A percentile compares a stretch with the other conserved stretches of the same genome.
phyloP scores from a whole-genome alignment of 495 filamentous ascomycete species.

The Penicillium maclennaniae region DNA sequence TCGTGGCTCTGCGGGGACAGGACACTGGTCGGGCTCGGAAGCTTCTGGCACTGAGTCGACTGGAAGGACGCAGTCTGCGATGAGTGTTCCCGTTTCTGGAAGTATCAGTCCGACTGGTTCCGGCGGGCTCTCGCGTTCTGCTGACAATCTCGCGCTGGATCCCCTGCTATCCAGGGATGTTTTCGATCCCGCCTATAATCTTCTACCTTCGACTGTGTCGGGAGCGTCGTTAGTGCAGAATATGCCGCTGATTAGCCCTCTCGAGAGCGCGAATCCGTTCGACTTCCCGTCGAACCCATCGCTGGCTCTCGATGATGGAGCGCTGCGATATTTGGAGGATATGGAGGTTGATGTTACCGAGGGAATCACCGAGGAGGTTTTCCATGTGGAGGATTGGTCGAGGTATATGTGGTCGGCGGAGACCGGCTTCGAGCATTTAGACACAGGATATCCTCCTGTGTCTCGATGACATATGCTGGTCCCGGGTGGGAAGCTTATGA shows the following conservation, averaged over 20 bases:
- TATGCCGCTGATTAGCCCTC: slow-evolving; percentile 18
- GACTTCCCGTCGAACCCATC: slow-evolving; percentile 23
- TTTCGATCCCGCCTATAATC: slow-evolving; percentile 22
- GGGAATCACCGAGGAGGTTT: slow-evolving; percentile 18
- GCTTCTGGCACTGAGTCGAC: slow-evolving; percentile 12
- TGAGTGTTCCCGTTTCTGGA: background rate
- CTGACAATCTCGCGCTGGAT: slow-evolving; percentile 8
- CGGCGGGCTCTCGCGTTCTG: slow-evolving; percentile 6
- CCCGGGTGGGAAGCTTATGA: slow-evolving; percentile 2
- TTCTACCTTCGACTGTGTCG: slow-evolving; percentile 9
- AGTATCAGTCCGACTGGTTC: background rate
- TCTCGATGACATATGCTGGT: slow-evolving; percentile 18
- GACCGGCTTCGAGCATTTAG: slow-evolving; percentile 27
- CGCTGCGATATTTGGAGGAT: slow-evolving; percentile 18
- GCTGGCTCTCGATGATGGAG: slow-evolving; percentile 12
- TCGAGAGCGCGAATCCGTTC: slow-evolving; percentile 20
- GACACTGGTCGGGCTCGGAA: slow-evolving; percentile 25
- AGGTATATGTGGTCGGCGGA: slow-evolving; percentile 31
- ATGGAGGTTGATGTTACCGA: slow-evolving; percentile 25
- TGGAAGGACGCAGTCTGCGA: background rate
- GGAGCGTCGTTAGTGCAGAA: slow-evolving; percentile 6
- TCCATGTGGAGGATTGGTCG: slow-evolving; percentile 30
- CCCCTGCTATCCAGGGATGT: slow-evolving; percentile 7
- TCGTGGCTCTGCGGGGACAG: slow-evolving; percentile 1
- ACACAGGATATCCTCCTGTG: slow-evolving; percentile 20